Evolutionary conservation across 2,329 filamentous ascomycete genomes (phyloP).

Genomic region (Sarocladium kiliense): DNA sequence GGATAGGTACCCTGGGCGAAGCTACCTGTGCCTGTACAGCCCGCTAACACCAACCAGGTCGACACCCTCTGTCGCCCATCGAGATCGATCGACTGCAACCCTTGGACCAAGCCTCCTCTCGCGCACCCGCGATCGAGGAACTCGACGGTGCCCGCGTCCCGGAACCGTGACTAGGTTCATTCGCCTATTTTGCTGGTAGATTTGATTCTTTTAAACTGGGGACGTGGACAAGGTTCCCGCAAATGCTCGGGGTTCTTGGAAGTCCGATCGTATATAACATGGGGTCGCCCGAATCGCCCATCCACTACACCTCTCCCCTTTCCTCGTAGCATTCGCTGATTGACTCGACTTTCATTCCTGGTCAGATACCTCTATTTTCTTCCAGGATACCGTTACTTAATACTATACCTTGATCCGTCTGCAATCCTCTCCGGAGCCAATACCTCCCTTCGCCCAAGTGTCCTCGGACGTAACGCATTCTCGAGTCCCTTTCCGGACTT

Average conservation of each 20-base stretch:
- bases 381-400: not conserved
- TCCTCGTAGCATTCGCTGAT: not conserved
- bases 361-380: not conserved
- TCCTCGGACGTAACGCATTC: not conserved
- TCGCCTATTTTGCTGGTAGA: not conserved
- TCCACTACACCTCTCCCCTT: not conserved
- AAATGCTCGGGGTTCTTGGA: not conserved
- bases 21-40: not conserved
- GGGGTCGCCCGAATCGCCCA: not conserved
- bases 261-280: constrained; percentile 3
- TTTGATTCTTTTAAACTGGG: constrained; percentile 3
- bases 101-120: not conserved
- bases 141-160: not conserved
- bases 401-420: not conserved
- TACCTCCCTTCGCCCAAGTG: not conserved
- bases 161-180: constrained; percentile 4
- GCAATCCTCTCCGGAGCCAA: no score
- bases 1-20: not conserved
- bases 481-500: constrained; percentile 9
- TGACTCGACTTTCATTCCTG: constrained; percentile 6
- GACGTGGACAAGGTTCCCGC: not conserved
- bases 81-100: constrained; percentile 8
- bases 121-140: not conserved
- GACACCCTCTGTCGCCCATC: constrained; percentile 1
- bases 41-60: constrained; percentile 1